Conservation (phyloP, 495 filamentous ascomycete genomes). For the Darksidea phi region DNA sequence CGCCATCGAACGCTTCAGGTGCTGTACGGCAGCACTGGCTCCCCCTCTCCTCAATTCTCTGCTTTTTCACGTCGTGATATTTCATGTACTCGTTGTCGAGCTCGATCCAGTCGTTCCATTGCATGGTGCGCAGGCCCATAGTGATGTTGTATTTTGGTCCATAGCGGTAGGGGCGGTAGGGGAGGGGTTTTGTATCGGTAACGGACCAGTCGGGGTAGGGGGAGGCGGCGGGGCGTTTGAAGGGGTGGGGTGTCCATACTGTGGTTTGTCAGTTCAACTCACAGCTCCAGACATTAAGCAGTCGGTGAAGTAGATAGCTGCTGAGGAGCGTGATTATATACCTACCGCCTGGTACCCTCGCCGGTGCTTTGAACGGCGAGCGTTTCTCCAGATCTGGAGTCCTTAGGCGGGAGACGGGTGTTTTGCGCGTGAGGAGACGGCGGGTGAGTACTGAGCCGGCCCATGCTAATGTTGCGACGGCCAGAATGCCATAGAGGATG, state of each 20-base stretch:
- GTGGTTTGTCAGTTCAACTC: constrained; percentile 14
- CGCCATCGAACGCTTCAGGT: constrained; percentile 72
- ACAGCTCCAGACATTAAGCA: too few relatives aligned
- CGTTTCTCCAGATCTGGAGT: constrained; percentile 43
- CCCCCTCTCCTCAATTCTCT: constrained; percentile 69
- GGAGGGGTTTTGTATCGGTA: constrained; percentile 68
- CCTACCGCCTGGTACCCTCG: constrained; percentile 41
- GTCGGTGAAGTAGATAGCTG: too few relatives aligned
- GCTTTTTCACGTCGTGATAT: constrained; percentile 72
- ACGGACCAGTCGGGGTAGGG: constrained; percentile 75
- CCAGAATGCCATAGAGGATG: constrained; percentile 25
- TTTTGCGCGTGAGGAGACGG: constrained; percentile 1
- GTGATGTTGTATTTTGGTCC: constrained; percentile 77
- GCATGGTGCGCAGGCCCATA: constrained; percentile 77
- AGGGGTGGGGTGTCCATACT: constrained; percentile 71
- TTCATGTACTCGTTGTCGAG: constrained; percentile 79
- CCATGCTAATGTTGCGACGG: constrained; percentile 18
- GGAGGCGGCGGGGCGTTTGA: constrained; percentile 63
- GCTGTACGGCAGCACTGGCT: constrained; percentile 67
- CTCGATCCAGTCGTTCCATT: constrained; percentile 84
- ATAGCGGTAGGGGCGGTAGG: constrained; percentile 82
- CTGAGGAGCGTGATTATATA: neutral
- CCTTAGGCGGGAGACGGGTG: constrained; percentile 6
- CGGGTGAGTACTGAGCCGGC: neutral
- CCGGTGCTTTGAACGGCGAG: constrained; percentile 28